These are phyloP conservation scores for Martensiomyces pterosporus DNA, from an alignment of 192 early-diverging fungal genomes.

Conservation along the genomic window DNA sequence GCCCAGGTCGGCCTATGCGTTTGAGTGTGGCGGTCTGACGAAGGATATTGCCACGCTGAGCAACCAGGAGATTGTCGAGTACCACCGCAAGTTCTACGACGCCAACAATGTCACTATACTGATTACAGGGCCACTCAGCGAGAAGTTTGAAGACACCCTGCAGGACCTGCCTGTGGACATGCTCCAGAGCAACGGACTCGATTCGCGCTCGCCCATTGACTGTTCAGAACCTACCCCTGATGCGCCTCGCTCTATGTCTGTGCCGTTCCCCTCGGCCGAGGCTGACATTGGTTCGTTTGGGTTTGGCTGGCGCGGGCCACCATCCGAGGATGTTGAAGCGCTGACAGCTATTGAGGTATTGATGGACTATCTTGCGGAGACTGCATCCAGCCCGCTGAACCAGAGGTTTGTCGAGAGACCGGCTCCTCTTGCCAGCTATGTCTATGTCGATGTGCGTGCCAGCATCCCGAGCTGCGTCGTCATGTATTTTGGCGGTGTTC, in stretches of 20 bases:
- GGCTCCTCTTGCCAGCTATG: constrained; percentile 58
- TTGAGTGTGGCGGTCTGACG: constrained; percentile 76
- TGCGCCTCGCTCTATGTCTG: neutral
- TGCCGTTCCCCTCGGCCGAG: constrained; percentile 59
- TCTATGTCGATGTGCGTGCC: constrained; percentile 55
- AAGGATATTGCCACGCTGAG: constrained; percentile 63
- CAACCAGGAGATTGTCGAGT: constrained; percentile 70
- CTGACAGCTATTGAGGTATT: constrained; percentile 66
- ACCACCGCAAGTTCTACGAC: constrained; percentile 73
- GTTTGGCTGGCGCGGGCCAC: constrained; percentile 74
- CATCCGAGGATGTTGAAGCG: constrained; percentile 55
- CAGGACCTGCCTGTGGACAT: constrained; percentile 28
- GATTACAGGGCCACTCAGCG: constrained; percentile 53
- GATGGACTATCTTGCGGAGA: constrained; percentile 66
- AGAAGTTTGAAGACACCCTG: constrained; percentile 40
- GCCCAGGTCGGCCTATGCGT: constrained; percentile 55
- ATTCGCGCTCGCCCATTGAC: constrained; percentile 27
- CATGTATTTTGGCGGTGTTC: constrained; percentile 64
- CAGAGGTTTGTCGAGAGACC: constrained; percentile 75
- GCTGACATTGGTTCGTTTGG: constrained; percentile 60
- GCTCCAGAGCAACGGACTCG: constrained; percentile 15
- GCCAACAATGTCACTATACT: constrained; percentile 67
- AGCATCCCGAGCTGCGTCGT: constrained; percentile 55
- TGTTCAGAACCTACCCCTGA: constrained; percentile 13
- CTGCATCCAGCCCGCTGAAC: constrained; percentile 63